Base-by-base conservation (phyloP, 257 asterid genomes). In the Primulina huaijiensis region DNA sequence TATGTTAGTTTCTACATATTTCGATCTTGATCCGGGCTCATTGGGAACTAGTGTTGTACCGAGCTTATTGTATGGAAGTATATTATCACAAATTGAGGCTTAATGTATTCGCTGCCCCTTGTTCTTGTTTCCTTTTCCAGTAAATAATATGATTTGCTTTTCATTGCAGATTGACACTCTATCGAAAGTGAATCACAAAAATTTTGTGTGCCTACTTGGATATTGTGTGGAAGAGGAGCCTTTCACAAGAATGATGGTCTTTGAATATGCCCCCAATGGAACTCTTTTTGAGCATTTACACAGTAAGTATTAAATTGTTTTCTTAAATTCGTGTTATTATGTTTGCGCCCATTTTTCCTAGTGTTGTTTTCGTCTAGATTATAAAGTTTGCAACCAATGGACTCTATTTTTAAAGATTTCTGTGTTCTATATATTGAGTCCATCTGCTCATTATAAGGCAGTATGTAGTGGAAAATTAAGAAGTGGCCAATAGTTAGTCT, bases 261-360 rank as follows among this genome's bases (percentile, higher is more conserved):
- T 90, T 8, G 97, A 90, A 80, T 90, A 88, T 72, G 97, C 97
- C 78, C 96, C 97, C 67, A 90, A 90, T 40, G 97, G 97, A 76
- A 90, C 97, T 16, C 88, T 90, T 57, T 90, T 89, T 50, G 97
- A 90, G 89, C 96, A 90, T 80, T 73, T 90, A 62, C 97, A 90
- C 83, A 79, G 97, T 90, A 68, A 87, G 97, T 82, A 19, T 55
- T 61, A 65, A 38, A 0, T 10, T 73, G 66, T 46, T 56, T 69
- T 35, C 55, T 31, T 62, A 7, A 4, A 55, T 67, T 12, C 7
- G 34, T 19, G 11, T 23, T 2, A 7, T 19, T 12, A 64, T 29
- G 6, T 71, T 50, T 31, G 34, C 63, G 4, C 34, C 5, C 7
- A 23, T 12, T 38, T 50, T n/a, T 6, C 19, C 9, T 25, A 33